Evolutionary conservation across 1,284 basidiomycete species (phyloP).

Genomic region (Tilletia indica): DNA sequence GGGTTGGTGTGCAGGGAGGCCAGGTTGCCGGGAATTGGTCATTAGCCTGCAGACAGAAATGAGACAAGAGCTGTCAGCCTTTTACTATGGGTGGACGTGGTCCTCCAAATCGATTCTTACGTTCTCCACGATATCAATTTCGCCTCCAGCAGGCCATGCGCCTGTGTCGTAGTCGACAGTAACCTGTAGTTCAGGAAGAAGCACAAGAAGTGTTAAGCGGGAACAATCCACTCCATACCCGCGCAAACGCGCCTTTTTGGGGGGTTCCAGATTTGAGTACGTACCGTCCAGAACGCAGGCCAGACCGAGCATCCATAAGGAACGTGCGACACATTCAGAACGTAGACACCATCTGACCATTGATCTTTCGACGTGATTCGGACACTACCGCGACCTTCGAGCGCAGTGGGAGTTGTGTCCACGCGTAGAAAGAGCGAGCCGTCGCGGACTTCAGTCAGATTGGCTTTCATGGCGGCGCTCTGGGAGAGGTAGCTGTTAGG

Average conservation of each 20-base stretch:
- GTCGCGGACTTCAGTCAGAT: constrained; percentile 9
- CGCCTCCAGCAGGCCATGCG: constrained; percentile 48
- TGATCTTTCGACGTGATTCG: constrained; percentile 44
- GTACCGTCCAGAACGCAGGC: constrained; percentile 54
- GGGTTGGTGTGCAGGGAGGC: constrained; percentile 42
- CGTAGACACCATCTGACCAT: constrained; percentile 48
- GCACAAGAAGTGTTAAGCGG: too few species aligned
- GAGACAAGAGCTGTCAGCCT: neutral
- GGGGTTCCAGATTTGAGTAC: neutral
- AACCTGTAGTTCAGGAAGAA: neutral
- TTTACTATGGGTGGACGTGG: neutral
- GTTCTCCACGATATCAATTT: constrained; percentile 52
- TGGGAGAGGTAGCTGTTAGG: constrained; percentile 3
- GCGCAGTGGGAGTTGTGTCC: constrained; percentile 31
- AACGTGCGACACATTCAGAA: constrained; percentile 46
- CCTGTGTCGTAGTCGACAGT: constrained; percentile 31
- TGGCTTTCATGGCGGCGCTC: neutral
- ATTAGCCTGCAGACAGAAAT: constrained; percentile 35
- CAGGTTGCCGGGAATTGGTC: constrained; percentile 43
- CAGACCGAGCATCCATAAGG: constrained; percentile 50
- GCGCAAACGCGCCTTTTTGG: too few species aligned
- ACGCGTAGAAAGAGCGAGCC: constrained; percentile 40
- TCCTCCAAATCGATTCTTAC: neutral
- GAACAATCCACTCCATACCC: too few species aligned
- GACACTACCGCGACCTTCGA: constrained; percentile 40